These are phyloP conservation scores for Oryza rufipogon DNA, from an alignment of 176 grass and related monocot species.

Conservation along the genomic window DNA sequence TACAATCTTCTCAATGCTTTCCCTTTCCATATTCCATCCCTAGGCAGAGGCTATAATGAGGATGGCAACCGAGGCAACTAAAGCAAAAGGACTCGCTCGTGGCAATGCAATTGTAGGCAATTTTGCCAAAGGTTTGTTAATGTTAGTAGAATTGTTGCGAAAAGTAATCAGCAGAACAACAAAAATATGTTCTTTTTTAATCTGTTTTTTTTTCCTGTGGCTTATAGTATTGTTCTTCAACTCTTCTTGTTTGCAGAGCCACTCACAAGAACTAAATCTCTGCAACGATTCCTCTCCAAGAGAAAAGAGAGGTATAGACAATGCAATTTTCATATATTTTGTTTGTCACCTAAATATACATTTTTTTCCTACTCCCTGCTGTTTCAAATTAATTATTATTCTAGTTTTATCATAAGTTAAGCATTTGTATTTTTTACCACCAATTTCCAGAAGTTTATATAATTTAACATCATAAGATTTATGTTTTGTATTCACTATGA, in stretches of 20 bases:
- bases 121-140: constrained; percentile 50
- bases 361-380: neutral
- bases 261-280: constrained; percentile 66
- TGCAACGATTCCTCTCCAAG: constrained; percentile 73
- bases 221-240: neutral
- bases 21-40: neutral
- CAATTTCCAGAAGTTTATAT: too few species aligned
- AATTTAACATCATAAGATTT: too few species aligned
- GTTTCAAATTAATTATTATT: too few species aligned
- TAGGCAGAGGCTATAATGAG: constrained; percentile 63
- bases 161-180: neutral
- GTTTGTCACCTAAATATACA: neutral
- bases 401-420: too few species aligned
- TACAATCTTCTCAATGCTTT: neutral
- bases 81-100: neutral
- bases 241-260: constrained; percentile 52
- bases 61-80: constrained; percentile 39
- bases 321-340: neutral
- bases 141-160: neutral
- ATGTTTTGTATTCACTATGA: too few species aligned
- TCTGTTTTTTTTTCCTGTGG: too few species aligned
- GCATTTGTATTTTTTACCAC: too few species aligned
- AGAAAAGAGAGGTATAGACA: constrained; percentile 73
- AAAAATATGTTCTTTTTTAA: neutral
- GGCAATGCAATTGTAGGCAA: constrained; percentile 13